Percentiles rank a stretch among this genome's conserved stretches.
Evolutionary conservation across 2,329 filamentous ascomycete species (phyloP).

Genomic region (Colletotrichum lini): DNA sequence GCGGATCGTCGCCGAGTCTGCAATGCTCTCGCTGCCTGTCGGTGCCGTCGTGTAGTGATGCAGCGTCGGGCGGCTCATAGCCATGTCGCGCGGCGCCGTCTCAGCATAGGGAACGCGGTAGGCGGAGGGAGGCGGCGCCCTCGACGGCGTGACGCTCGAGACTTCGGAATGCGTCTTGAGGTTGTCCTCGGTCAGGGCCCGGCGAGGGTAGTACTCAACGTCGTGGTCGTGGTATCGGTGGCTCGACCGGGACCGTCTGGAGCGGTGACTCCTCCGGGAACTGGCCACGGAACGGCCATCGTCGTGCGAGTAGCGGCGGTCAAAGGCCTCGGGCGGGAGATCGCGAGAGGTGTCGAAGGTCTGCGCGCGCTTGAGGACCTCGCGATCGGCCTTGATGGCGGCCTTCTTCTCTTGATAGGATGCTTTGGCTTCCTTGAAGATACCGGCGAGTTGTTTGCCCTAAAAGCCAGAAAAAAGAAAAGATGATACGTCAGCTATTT

Average conservation of each 20-base stretch:
- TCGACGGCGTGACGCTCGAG: slow-evolving; percentile 63
- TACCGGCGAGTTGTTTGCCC: slow-evolving; percentile 90
- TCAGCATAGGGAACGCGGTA: slow-evolving; percentile 60
- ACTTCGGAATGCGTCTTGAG: slow-evolving; percentile 68
- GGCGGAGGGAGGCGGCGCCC: slow-evolving; percentile 53
- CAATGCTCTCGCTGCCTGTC: slow-evolving; percentile 46
- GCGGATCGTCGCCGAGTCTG: slow-evolving; percentile 38
- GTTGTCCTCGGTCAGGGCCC: slow-evolving; percentile 66
- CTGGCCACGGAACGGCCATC: slow-evolving; percentile 56
- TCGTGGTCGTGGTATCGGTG: slow-evolving; percentile 48
- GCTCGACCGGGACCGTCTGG: slow-evolving; percentile 53
- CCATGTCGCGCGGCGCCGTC: slow-evolving; percentile 61
- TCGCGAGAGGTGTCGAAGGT: slow-evolving; percentile 61
- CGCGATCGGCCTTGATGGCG: slow-evolving; percentile 77
- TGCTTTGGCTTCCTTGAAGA: slow-evolving; percentile 92
- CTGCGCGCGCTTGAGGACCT: slow-evolving; percentile 71
- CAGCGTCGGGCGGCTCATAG: slow-evolving; percentile 47
- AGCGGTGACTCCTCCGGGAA: slow-evolving; percentile 59
- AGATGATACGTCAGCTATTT: slow-evolving; percentile 36
- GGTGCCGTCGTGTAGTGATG: slow-evolving; percentile 45
- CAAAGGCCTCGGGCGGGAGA: slow-evolving; percentile 38
- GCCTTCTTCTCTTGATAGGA: slow-evolving; percentile 92
- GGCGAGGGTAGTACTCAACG: slow-evolving; percentile 44
- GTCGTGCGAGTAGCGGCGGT: slow-evolving; percentile 50
- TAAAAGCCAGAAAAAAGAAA: slow-evolving; percentile 53